These are phyloP conservation scores for Elongisporangium undulatum DNA, from an alignment of 352 stramenopile genomes.

Conservation along the genomic window DNA sequence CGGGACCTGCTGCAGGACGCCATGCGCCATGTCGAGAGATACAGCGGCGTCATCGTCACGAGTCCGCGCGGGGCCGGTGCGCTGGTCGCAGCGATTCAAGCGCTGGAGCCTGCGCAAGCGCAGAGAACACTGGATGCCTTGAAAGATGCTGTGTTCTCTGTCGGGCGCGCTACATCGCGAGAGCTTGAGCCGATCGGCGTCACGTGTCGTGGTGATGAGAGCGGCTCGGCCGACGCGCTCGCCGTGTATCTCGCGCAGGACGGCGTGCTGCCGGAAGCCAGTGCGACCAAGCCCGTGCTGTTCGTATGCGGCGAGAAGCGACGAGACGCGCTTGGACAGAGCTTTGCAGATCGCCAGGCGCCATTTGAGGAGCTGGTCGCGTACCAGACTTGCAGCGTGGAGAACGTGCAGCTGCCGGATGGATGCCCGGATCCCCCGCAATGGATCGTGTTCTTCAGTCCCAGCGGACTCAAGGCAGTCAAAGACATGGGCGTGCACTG, in stretches of 20 bases:
- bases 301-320: conserved; percentile 80
- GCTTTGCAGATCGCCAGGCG: conserved; percentile 39
- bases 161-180: conserved; percentile 58
- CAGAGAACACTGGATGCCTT: conserved; percentile 17
- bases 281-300: conserved; percentile 43
- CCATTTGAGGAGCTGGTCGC: conserved; percentile 61
- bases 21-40: conserved; percentile 39
- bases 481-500: conserved; percentile 38
- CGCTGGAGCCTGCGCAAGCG: conserved; percentile 18
- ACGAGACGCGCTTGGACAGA: conserved; percentile 51
- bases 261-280: conserved; percentile 26
- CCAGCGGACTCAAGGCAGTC: conserved; percentile 63
- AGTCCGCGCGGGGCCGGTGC: conserved; percentile 68
- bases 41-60: conserved; percentile 63
- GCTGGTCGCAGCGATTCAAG: conserved; percentile 27
- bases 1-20: conserved; percentile 24
- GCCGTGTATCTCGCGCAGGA: conserved; percentile 35
- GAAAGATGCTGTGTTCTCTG: conserved; percentile 40
- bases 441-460: conserved; percentile 83
- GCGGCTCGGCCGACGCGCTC: conserved; percentile 63
- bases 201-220: conserved; percentile 53
- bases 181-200: conserved; percentile 54
- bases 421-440: conserved; percentile 24
- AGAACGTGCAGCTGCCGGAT: conserved; percentile 36
- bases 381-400: conserved; percentile 50